Evolutionary conservation across 2,329 filamentous ascomycete genomes (phyloP).

Genomic region (Furcasterigmium sp.): DNA sequence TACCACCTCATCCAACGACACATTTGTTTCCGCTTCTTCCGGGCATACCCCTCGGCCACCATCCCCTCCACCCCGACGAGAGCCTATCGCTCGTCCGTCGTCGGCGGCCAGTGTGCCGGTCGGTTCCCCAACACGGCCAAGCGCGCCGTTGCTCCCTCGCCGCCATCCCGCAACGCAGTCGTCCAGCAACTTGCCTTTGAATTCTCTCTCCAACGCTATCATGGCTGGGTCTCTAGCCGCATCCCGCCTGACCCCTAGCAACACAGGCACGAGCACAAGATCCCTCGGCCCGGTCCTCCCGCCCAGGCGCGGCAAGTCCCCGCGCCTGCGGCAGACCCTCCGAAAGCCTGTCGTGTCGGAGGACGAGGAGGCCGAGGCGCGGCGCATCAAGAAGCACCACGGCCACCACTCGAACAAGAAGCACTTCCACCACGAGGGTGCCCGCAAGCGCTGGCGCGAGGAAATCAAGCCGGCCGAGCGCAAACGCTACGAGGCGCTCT

Average conservation of each 20-base stretch:
- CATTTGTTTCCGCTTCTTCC: constrained; percentile 24
- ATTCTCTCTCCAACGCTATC: constrained; percentile 68
- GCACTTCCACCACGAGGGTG: constrained; percentile 72
- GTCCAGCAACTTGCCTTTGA: constrained; percentile 44
- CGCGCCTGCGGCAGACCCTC: constrained; percentile 60
- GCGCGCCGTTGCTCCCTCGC: constrained; percentile 17
- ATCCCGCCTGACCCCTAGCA: constrained; percentile 42
- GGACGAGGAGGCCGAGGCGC: constrained; percentile 47
- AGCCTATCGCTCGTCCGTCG: constrained; percentile 4
- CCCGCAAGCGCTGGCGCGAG: constrained; percentile 72
- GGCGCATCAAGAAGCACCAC: constrained; percentile 44
- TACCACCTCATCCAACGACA: constrained; percentile 14
- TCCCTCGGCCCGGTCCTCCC: constrained; percentile 30
- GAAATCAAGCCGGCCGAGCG: constrained; percentile 65
- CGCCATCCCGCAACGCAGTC: constrained; percentile 19
- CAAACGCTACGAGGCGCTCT: constrained; percentile 79
- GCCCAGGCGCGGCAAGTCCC: constrained; percentile 35
- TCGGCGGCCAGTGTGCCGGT: constrained; percentile 17
- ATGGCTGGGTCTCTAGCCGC: constrained; percentile 70
- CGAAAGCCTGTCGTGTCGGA: constrained; percentile 49
- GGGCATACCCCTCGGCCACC: constrained; percentile 8
- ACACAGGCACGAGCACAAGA: constrained; percentile 30
- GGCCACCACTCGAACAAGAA: constrained; percentile 49
- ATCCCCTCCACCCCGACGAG: constrained; percentile 1
- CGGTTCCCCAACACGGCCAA: constrained; percentile 30